These are phyloP conservation scores for Alternaria triticimaculans DNA, from an alignment of 2,329 filamentous ascomycete genomes.

Conservation along the genomic window DNA sequence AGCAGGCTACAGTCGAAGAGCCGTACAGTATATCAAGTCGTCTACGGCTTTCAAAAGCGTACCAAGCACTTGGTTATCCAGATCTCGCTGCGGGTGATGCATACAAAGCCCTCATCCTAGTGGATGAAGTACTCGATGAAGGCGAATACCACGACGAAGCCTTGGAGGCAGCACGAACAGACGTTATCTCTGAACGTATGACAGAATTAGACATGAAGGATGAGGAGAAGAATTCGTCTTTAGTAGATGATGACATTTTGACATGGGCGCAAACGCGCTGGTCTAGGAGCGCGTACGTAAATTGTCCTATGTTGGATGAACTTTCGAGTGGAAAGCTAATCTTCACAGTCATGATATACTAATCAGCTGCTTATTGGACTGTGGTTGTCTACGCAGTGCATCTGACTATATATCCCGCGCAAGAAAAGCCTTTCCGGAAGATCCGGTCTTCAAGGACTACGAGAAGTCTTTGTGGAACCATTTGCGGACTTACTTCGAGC, in stretches of 20 bases:
- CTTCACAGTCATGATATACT: conserved; percentile 40
- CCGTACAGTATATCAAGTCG: conserved; percentile 50
- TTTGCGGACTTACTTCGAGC: conserved; percentile 32
- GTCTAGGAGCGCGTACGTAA: conserved; percentile 41
- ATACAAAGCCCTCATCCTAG: conserved; percentile 85
- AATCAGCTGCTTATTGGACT: conserved; percentile 62
- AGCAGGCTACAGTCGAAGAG: conserved; percentile 26
- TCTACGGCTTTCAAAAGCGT: conserved; percentile 71
- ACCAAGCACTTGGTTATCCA: conserved; percentile 80
- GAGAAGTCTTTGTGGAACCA: conserved; percentile 57
- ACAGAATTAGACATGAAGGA: conserved; percentile 7
- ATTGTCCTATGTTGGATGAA: background rate
- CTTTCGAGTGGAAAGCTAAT: conserved; percentile 12
- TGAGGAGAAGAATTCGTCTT: background rate
- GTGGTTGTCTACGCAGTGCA: conserved; percentile 73
- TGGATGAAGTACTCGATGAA: conserved; percentile 80
- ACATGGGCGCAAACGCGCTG: conserved; percentile 31
- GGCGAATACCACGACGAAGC: conserved; percentile 80
- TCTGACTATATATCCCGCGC: conserved; percentile 70
- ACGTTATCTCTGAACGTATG: conserved; percentile 24
- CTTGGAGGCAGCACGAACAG: conserved; percentile 57
- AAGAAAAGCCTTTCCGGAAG: conserved; percentile 60
- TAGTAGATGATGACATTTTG: conserved; percentile 18
- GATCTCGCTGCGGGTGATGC: conserved; percentile 90
- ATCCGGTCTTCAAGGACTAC: conserved; percentile 63